Base-by-base conservation (phyloP, 2,329 filamentous ascomycete species). In the Aspergillus arachidicola region DNA sequence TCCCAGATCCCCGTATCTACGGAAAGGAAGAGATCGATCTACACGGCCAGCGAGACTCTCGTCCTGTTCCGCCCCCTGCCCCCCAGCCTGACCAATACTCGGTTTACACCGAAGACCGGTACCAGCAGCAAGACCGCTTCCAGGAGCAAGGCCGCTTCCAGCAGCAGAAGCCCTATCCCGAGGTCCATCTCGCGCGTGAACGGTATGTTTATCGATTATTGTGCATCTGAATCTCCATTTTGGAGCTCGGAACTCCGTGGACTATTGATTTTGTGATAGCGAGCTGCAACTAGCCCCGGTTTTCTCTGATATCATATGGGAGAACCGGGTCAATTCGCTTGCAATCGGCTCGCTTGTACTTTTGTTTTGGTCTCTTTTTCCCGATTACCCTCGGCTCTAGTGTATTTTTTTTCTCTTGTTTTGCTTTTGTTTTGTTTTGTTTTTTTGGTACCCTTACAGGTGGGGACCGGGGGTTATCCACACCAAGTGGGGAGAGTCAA, bases 21-120 rank as follows among this genome's bases (percentile, higher is more conserved):
- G 87, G 85, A 83, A 89, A 93, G 85, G 91, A 96, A 88, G 91
- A 96, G 86, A 87, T 96, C 84, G 90, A 91, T 81, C 88, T 92
- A 83, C 88, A 92, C 84, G 88, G 94, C 81, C 87, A 73, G 63
- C 68, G 67, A 57, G 66, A 71, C 46, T 62, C 62, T 68, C 77
- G 80, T 82, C 76, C 80, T 23, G 6, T 21, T 21, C 34, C 63
- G 67, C 77, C 80, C 82, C 76, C 80, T 38, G n/a, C 30, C 32
- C 34, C n/a, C 32, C 51, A 23, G n/a, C 21, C 51, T 23, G 58
- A 64, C 62, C 56, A 64, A 41, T 62, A 61, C 30, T 60, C 65
- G 54, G 63, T 66, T 58, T 71, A 74, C 65, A 72, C 73, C 69
- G 73, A 79, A 62, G 75, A 78, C 55, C 71, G 73, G 66, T 72